phyloP scores from a whole-genome alignment of 1,284 basidiomycete genomes.

The Taiwanofungus camphoratus region DNA sequence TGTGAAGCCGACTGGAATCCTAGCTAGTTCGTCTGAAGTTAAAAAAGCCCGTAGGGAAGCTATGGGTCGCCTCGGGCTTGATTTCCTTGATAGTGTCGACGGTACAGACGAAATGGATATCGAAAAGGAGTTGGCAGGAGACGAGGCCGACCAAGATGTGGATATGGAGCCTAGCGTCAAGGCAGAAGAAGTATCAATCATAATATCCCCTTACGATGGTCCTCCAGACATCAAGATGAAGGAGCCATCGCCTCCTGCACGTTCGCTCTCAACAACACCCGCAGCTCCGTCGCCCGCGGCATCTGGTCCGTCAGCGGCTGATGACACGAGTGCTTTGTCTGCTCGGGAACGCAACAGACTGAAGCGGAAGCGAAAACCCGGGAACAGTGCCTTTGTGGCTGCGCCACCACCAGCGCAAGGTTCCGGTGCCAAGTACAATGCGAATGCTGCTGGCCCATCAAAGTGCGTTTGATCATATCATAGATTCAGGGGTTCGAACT shows the following conservation, averaged over 20 bases:
- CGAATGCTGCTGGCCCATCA: slow-evolving; percentile 49
- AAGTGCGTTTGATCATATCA: slow-evolving; percentile 41
- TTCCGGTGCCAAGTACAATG: slow-evolving; percentile 48
- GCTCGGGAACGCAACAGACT: slow-evolving; percentile 87
- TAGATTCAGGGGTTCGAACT: slow-evolving; percentile 8
- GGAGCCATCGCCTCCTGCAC: slow-evolving; percentile 24
- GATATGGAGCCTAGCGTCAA: slow-evolving; percentile 36
- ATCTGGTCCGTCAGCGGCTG: slow-evolving; percentile 32
- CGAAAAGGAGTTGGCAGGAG: slow-evolving; percentile 71
- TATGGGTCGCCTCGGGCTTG: slow-evolving; percentile 76
- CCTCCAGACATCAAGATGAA: slow-evolving; percentile 19
- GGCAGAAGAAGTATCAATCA: slow-evolving; percentile 29
- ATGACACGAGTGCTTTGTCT: slow-evolving; percentile 54
- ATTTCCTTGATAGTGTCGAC: slow-evolving; percentile 69
- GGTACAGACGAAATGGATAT: slow-evolving; percentile 72
- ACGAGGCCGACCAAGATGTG: slow-evolving; percentile 37
- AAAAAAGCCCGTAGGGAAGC: slow-evolving; percentile 79
- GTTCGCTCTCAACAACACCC: slow-evolving; percentile 49
- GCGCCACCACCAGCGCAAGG: slow-evolving; percentile 58
- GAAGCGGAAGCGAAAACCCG: slow-evolving; percentile 86
- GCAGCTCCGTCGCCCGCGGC: slow-evolving; percentile 47
- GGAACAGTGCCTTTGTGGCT: slow-evolving; percentile 73
- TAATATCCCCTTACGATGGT: slow-evolving; percentile 22
- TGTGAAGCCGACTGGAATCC: slow-evolving; percentile 59
- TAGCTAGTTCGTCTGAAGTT: slow-evolving; percentile 66